Percentiles rank a stretch among this genome's conserved stretches.
These are phyloP conservation scores for Stagonosporopsis tanaceti DNA, from an alignment of 2,329 filamentous ascomycete genomes.

Conservation along the genomic window DNA sequence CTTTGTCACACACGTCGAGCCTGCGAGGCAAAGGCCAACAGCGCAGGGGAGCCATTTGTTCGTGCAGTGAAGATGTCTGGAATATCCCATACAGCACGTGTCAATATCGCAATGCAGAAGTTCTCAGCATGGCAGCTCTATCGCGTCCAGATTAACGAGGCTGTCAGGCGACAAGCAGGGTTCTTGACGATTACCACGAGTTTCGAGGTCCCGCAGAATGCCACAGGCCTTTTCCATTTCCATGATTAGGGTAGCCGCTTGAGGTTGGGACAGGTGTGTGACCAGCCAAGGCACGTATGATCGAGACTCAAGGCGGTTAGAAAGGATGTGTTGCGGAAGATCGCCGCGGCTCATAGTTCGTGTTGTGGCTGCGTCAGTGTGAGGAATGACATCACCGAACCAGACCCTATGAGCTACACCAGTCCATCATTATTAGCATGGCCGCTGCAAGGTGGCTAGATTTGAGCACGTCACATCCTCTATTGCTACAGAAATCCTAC, in stretches of 20 bases:
- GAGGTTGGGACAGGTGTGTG: conserved; percentile 15
- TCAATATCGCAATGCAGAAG: background rate
- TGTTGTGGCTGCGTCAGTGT: conserved; percentile 17
- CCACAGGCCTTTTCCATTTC: conserved; percentile 9
- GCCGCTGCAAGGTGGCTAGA: conserved; percentile 14
- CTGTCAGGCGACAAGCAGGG: background rate
- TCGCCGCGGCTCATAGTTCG: conserved; percentile 21
- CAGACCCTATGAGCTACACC: conserved; percentile 18
- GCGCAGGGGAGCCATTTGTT: background rate
- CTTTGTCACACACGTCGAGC: background rate
- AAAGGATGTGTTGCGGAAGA: conserved; percentile 15
- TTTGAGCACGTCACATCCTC: conserved; percentile 15
- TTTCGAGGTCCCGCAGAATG: background rate
- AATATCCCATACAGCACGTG: too few relatives aligned
- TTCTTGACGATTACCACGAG: background rate
- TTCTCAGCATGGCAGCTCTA: background rate
- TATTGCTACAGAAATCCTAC: conserved; percentile 10
- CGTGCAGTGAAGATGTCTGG: background rate
- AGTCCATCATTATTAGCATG: conserved; percentile 21
- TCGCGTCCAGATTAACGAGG: background rate
- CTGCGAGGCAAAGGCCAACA: background rate
- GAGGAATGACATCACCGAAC: conserved; percentile 18
- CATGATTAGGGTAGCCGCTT: conserved; percentile 5
- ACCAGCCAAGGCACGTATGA: conserved; percentile 14
- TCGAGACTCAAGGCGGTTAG: conserved; percentile 19